Base-by-base conservation (phyloP, 768 basidiomycete genomes). In the Artomyces pyxidatus region DNA sequence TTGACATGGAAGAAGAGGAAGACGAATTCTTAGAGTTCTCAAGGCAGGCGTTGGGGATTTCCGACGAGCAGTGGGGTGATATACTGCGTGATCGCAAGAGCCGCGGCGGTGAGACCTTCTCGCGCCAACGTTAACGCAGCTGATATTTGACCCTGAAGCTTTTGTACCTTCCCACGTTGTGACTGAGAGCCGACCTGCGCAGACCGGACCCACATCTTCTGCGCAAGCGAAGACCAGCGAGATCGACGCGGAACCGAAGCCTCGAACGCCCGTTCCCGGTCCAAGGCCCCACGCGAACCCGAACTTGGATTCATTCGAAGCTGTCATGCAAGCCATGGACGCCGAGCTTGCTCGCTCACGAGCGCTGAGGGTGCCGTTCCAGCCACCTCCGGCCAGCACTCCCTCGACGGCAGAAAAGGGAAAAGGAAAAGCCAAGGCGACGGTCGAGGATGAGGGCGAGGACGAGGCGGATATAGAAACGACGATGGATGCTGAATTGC, bases 21-120 rank as follows among this genome's bases (percentile, higher is more conserved):
- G 91, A 88, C 58, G 95, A 96, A 57, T 99, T 98, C 56, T 68
- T 99, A 26, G 87, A 91, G 66, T 99, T 99, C 65, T 88, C 96
- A 11, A 80, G 91, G 40, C 89, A 97, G 58, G 80, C 88, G 4
- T 69, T 98, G 29, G 96, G 96, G 1, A 86, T 99, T 53, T 78
- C 74, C 37, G 85, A 93, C 55, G 81, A 81, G n/a, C 85, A 91
- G 63, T 98, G 94, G 90, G 67, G 74, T 14, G 77, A 81, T n/a
- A 98, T 99, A 42, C 57, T 98, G 25, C 71, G 73, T 48, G 89
- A 94, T 53, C 74, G 96, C 26, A 72, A 76, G 61, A 73, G 72
- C 23, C 73, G 90, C 53, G 94, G 93, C 61, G 94, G 95, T 94
- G 58, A 56, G 83, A 72, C 19, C 26, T 42, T 9, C n/a, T 25